Evolutionary conservation across 164 flowering plant species (phyloP), one percentile per base, ranked within the genome.

Genomic region (Cinnamomum micranthum): DNA sequence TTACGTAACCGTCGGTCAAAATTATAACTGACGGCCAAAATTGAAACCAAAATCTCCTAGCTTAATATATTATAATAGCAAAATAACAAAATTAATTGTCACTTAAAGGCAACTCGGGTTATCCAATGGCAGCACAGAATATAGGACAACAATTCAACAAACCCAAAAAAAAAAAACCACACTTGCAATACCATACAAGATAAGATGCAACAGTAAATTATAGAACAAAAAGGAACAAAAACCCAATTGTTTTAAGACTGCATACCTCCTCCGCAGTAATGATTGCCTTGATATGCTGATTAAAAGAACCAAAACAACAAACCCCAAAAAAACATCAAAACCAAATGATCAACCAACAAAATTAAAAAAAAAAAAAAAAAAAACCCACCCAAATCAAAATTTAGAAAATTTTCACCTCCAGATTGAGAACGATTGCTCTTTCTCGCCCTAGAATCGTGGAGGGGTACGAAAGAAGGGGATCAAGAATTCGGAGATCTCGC

Each of bases 251-350:
- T 13, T 13, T 13, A 17, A 67, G 6, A 17, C 10, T 28, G 47
- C 67, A 22, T 59, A 95, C 99, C 97, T 95, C 99, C 60, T 92
- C 98, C 68, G 97, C 84, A 63, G 99, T 95, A 65, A 95, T 87
- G 22, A 95, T 93, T 1, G 99, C 98, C 79, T 95, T 95, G 79
- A 95, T 89, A 78, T 95, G 99, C 98, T 94, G 93, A 66, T 31
- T 55, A 58, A 74, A 75, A 24, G 12, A 62, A 15, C 3, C 31
- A 12, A 65, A 58, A 31, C 41, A 25, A 52, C 35, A 31, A 31
- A 31, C 6, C 35, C 28, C 6, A 27, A 55, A 27, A 27, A 23
- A 41, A 4, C 51, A 22, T 14, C 20, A n/a, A 24, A 76, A 15
- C 22, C 47, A 25, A 33, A 41, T n/a, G n/a, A 55, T 41, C 14